phyloP scores from a whole-genome alignment of 1,284 basidiomycete species.

The Sporisorium sorghi region DNA sequence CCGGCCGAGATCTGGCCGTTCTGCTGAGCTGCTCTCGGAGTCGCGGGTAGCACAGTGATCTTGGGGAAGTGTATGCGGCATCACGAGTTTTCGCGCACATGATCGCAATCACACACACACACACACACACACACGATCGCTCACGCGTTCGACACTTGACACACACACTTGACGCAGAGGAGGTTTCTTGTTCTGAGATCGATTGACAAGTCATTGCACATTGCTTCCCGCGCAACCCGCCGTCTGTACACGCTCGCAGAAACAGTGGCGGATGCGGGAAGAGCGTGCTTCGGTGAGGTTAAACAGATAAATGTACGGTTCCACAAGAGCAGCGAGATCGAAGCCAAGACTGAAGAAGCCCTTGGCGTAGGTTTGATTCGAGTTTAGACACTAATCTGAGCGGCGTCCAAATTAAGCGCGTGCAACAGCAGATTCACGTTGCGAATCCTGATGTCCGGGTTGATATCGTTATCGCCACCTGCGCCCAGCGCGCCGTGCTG shows the following conservation, averaged over 20 bases:
- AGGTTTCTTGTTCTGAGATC: background rate
- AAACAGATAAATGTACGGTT: slow-evolving; percentile 1
- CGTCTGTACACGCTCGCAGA: no score
- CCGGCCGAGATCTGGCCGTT: background rate
- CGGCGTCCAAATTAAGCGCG: slow-evolving; percentile 67
- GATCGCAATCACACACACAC: no score
- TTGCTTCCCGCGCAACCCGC: no score
- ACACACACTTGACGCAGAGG: background rate
- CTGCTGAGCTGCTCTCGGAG: background rate
- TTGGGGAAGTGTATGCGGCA: no score
- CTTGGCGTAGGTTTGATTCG: no score
- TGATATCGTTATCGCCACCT: slow-evolving; percentile 11
- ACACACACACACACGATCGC: no score
- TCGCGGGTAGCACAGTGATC: no score
- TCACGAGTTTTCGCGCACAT: no score
- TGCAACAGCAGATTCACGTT: slow-evolving; percentile 67
- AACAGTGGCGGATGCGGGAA: no score
- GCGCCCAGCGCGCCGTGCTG: slow-evolving; percentile 36
- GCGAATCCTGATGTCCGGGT: slow-evolving; percentile 58
- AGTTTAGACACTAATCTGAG: slow-evolving; percentile 63
- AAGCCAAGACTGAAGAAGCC: no score
- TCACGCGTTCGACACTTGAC: background rate
- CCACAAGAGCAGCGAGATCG: background rate
- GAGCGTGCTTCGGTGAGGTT: background rate
- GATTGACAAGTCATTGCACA: background rate